A percentile compares a stretch with the other conserved stretches of the same genome.
phyloP scores from a whole-genome alignment of 2,329 filamentous ascomycete genomes.

The Lomentospora prolificans region DNA sequence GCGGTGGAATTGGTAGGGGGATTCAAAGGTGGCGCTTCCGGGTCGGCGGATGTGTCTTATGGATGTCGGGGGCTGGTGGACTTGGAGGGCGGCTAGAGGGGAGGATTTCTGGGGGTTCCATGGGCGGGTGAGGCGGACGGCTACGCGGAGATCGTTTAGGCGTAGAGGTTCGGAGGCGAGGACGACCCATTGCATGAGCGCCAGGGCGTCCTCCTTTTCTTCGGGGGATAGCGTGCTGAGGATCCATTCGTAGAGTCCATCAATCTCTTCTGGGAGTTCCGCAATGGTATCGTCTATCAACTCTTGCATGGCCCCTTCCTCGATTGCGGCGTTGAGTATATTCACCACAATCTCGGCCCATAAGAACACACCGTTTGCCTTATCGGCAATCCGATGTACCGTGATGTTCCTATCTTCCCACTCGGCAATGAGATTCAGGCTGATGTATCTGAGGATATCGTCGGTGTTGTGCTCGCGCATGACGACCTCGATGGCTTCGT shows the following conservation, averaged over 20 bases:
- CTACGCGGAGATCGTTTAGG: slow-evolving; percentile 21
- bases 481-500: slow-evolving; percentile 15
- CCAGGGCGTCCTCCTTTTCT: slow-evolving; percentile 19
- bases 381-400: slow-evolving; percentile 18
- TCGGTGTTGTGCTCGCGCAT: slow-evolving; percentile 22
- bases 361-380: slow-evolving; percentile 21
- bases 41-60: slow-evolving; percentile 17
- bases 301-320: slow-evolving; percentile 22
- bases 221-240: slow-evolving; percentile 19
- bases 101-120: slow-evolving; percentile 8
- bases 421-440: slow-evolving; percentile 20
- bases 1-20: slow-evolving; percentile 19
- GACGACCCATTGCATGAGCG: slow-evolving; percentile 24
- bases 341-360: slow-evolving; percentile 26
- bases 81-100: slow-evolving; percentile 15
- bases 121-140: slow-evolving; percentile 19
- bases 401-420: slow-evolving; percentile 21
- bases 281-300: slow-evolving; percentile 22
- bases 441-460: slow-evolving; percentile 22
- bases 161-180: slow-evolving; percentile 22
- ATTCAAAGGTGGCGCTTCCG: slow-evolving; percentile 17
- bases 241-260: slow-evolving; percentile 25
- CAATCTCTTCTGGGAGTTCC: slow-evolving; percentile 21
- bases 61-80: slow-evolving; percentile 16
- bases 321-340: slow-evolving; percentile 24